These are phyloP conservation scores for Phlebiopsis gigantea DNA, from an alignment of 768 basidiomycete species.

Conservation along the genomic window DNA sequence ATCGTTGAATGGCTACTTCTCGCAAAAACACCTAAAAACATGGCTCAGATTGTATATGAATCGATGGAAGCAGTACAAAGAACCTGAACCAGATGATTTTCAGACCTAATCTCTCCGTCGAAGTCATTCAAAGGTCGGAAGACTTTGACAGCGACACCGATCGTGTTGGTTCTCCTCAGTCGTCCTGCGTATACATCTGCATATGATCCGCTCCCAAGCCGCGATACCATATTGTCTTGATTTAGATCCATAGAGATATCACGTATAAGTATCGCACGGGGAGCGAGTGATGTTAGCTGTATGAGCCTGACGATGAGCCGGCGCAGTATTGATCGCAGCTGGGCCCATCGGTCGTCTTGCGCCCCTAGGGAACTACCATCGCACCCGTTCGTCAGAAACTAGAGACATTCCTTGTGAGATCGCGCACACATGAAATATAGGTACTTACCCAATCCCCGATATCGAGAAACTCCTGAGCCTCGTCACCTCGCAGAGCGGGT, in stretches of 20 bases:
- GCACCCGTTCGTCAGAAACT: too few species aligned
- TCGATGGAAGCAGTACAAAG: background rate
- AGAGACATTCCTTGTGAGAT: too few species aligned
- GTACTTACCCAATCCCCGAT: background rate
- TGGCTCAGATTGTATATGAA: too few species aligned
- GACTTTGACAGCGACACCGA: background rate
- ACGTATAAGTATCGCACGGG: background rate
- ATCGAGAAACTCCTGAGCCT: background rate
- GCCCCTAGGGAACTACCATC: too few species aligned
- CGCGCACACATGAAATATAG: too few species aligned
- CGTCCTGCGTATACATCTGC: background rate
- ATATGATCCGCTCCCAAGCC: background rate
- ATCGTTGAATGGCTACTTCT: background rate
- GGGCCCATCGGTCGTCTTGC: background rate
- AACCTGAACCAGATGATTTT: background rate
- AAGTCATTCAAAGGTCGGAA: background rate
- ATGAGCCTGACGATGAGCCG: background rate
- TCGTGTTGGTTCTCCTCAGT: background rate
- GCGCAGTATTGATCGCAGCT: background rate
- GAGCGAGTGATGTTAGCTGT: background rate
- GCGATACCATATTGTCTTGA: background rate
- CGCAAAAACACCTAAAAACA: background rate
- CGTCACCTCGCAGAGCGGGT: background rate
- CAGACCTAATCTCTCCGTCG: background rate
- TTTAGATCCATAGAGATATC: background rate